Percentiles rank a stretch among this genome's conserved stretches.
Evolutionary conservation across 2,329 filamentous ascomycete genomes (phyloP).

Genomic region (Ceratocystis eucalypticola): DNA sequence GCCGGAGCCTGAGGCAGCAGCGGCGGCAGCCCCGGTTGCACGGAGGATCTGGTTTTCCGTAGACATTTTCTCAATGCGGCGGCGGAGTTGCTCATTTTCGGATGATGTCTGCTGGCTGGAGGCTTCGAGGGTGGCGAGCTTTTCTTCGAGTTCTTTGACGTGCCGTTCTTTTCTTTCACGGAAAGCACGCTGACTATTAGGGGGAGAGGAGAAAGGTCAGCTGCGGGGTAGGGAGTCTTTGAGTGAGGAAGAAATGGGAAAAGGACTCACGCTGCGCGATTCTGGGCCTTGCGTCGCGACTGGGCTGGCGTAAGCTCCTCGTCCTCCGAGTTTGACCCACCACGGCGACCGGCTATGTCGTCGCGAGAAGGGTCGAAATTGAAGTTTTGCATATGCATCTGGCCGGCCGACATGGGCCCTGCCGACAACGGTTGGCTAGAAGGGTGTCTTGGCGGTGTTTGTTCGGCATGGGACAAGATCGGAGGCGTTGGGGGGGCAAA

Average conservation of each 20-base stretch:
- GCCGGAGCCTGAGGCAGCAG: slow-evolving; percentile 29
- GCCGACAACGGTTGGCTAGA: not conserved
- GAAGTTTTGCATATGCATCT: slow-evolving; percentile 19
- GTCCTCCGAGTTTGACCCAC: slow-evolving; percentile 38
- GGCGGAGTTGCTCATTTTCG: slow-evolving; percentile 78
- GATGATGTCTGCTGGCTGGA: slow-evolving; percentile 57
- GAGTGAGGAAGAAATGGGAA: not conserved
- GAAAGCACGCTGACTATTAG: slow-evolving; percentile 77
- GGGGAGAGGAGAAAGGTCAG: not conserved
- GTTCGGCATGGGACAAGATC: slow-evolving; percentile 17
- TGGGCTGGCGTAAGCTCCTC: slow-evolving; percentile 44
- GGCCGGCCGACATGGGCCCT: slow-evolving; percentile 5
- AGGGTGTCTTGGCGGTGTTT: slow-evolving; percentile 12
- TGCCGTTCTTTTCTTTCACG: slow-evolving; percentile 91
- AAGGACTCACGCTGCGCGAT: slow-evolving; percentile 44
- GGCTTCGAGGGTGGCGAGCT: slow-evolving; percentile 64
- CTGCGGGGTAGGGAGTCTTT: not conserved
- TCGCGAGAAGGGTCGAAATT: slow-evolving; percentile 31
- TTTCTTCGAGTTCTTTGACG: slow-evolving; percentile 76
- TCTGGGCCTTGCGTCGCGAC: slow-evolving; percentile 46
- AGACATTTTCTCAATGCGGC: slow-evolving; percentile 66
- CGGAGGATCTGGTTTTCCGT: slow-evolving; percentile 90
- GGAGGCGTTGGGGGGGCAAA: slow-evolving; percentile 17
- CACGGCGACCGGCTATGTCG: slow-evolving; percentile 24
- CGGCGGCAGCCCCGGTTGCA: slow-evolving; percentile 40